These are phyloP conservation scores for Infundibulicybe gibba DNA, from an alignment of 768 basidiomycete species.

Conservation along the genomic window DNA sequence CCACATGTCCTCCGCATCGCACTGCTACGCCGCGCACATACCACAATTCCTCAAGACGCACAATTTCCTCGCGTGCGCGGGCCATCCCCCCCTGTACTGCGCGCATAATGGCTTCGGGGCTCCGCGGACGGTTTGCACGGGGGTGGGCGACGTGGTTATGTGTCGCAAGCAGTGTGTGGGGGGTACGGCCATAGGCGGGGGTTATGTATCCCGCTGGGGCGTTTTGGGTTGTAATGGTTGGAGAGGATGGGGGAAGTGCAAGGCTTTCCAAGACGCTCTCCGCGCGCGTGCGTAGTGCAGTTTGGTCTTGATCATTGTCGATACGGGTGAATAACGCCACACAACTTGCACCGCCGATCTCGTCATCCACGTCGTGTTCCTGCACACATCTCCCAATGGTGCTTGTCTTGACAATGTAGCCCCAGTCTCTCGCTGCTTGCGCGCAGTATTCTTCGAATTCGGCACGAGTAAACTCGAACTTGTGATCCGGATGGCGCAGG, in stretches of 20 bases:
- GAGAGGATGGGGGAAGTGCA: too few relatives aligned
- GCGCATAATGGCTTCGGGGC: constrained; percentile 43
- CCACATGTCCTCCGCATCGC: constrained; percentile 62
- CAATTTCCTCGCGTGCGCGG: constrained; percentile 41
- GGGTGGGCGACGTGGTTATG: constrained; percentile 53
- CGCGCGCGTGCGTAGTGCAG: constrained; percentile 23
- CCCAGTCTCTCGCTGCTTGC: constrained; percentile 58
- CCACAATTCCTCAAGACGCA: constrained; percentile 50
- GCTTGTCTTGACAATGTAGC: constrained; percentile 59
- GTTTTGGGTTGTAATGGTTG: constrained; percentile 25
- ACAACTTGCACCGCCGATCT: constrained; percentile 63
- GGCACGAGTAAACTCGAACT: constrained; percentile 82
- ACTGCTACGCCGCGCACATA: constrained; percentile 41
- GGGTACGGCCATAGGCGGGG: constrained; percentile 5
- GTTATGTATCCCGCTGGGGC: constrained; percentile 21
- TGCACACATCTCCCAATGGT: constrained; percentile 59
- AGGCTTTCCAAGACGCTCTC: constrained; percentile 10
- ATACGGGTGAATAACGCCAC: constrained; percentile 59
- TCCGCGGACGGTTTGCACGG: constrained; percentile 36
- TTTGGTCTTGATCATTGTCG: constrained; percentile 18
- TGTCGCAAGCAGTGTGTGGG: constrained; percentile 44
- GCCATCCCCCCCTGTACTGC: constrained; percentile 53
- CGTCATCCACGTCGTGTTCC: constrained; percentile 65
- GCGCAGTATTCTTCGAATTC: constrained; percentile 71
- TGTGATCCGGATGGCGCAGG: constrained; percentile 70